These are phyloP conservation scores for Penicillium sp. DNA, from an alignment of 2,329 filamentous ascomycete genomes.

Conservation along the genomic window DNA sequence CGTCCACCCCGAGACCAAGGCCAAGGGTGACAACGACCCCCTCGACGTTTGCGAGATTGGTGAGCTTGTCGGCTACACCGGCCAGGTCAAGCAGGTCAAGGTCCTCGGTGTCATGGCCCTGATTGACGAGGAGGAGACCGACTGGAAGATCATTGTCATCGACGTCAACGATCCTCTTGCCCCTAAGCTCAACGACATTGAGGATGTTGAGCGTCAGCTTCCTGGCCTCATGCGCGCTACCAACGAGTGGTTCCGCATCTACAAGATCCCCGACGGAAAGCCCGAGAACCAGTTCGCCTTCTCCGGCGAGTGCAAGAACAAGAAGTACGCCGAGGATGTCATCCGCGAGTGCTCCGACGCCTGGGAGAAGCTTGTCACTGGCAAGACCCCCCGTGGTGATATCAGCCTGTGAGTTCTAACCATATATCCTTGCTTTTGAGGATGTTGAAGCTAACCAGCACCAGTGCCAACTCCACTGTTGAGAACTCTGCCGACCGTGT, in stretches of 20 bases:
- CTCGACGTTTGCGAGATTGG: constrained; percentile 99
- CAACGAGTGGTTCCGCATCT: constrained; percentile 99
- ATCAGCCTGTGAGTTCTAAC: constrained; percentile 66
- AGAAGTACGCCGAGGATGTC: constrained; percentile 94
- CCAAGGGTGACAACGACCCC: constrained; percentile 98
- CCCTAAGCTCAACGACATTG: constrained; percentile 91
- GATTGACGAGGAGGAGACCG: constrained; percentile 98
- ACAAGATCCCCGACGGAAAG: constrained; percentile 99
- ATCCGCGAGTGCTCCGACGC: constrained; percentile 92
- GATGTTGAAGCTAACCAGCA: constrained; percentile 8
- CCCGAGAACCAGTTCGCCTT: constrained; percentile 99
- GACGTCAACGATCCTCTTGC: constrained; percentile 96
- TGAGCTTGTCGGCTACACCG: constrained; percentile 89
- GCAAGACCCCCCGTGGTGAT: constrained; percentile 69
- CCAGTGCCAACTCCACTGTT: constrained; percentile 71
- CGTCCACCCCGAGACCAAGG: constrained; percentile 96
- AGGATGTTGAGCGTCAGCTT: constrained; percentile 97
- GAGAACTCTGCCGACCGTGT: constrained; percentile 64
- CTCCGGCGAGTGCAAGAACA: constrained; percentile 99
- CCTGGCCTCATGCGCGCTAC: constrained; percentile 93
- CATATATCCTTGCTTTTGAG: not conserved
- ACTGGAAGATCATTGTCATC: constrained; percentile 99
- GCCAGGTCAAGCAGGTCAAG: constrained; percentile 99
- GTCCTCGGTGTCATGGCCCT: constrained; percentile 98
- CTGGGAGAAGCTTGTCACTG: constrained; percentile 90